These are phyloP conservation scores for Hyaloscypha variabilis DNA, from an alignment of 495 filamentous ascomycete species.

Conservation along the genomic window DNA sequence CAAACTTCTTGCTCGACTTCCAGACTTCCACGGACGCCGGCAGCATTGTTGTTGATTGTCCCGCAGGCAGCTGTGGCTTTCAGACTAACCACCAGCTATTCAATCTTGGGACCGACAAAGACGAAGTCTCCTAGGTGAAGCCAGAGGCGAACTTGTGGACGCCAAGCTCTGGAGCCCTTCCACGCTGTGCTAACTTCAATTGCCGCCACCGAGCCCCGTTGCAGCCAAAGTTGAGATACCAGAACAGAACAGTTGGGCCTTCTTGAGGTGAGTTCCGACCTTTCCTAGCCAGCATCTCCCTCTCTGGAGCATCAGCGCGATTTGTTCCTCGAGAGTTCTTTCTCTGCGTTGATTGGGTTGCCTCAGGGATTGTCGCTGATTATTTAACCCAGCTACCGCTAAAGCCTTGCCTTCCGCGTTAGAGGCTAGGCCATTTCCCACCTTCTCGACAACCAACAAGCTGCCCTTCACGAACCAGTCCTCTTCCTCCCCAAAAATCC, in stretches of 20 bases:
- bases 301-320: not conserved
- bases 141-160: not conserved
- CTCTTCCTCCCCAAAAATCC: not conserved
- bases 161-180: not conserved
- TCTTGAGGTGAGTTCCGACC: not conserved
- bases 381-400: not conserved
- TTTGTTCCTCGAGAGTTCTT: not conserved
- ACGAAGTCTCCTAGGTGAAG: not conserved
- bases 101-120: not conserved
- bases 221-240: not conserved
- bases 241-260: not conserved
- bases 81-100: not conserved
- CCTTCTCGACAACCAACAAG: not conserved
- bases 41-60: not conserved
- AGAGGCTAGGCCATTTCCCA: not conserved
- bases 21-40: not conserved
- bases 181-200: not conserved
- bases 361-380: not conserved
- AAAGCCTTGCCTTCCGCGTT: not conserved
- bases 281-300: not conserved
- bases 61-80: not conserved
- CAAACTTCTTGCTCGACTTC: not conserved
- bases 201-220: not conserved
- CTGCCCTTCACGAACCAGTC: constrained; percentile 3
- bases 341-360: not conserved